A percentile compares a stretch with the other conserved stretches of the same genome.
Evolutionary conservation across 2,329 filamentous ascomycete species (phyloP).

Genomic region (Hypoxylon sp.): DNA sequence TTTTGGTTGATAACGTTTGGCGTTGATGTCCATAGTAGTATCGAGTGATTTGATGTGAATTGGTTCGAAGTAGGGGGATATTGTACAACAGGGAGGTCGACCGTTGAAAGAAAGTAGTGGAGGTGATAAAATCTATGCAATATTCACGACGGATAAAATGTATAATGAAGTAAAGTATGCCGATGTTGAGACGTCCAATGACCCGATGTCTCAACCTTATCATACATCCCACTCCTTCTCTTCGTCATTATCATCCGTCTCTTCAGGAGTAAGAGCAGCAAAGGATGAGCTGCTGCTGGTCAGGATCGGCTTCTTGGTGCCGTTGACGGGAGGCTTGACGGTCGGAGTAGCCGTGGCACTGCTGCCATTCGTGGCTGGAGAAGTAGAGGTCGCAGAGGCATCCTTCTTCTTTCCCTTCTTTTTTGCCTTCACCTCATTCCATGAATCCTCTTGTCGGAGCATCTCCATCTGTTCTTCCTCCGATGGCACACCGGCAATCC

Average conservation of each 20-base stretch:
- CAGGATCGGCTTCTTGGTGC: slow-evolving; percentile 52
- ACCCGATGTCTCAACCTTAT: slow-evolving; percentile 28
- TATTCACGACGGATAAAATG: slow-evolving; percentile 44
- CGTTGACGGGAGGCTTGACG: slow-evolving; percentile 48
- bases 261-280: slow-evolving; percentile 55
- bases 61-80: slow-evolving; percentile 36
- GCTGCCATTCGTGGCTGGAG: slow-evolving; percentile 43
- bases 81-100: slow-evolving; percentile 49
- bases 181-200: slow-evolving; percentile 14
- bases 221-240: slow-evolving; percentile 57
- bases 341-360: slow-evolving; percentile 39
- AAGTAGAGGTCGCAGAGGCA: slow-evolving; percentile 55
- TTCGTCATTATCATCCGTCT: slow-evolving; percentile 53
- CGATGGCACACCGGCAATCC: slow-evolving; percentile 68
- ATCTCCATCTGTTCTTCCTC: slow-evolving; percentile 75
- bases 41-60: slow-evolving; percentile 19
- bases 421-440: slow-evolving; percentile 71
- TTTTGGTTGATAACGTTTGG: slow-evolving; percentile 36
- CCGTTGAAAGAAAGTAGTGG: slow-evolving; percentile 32
- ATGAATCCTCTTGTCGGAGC: slow-evolving; percentile 66
- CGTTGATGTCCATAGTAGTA: slow-evolving; percentile 38
- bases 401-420: slow-evolving; percentile 61
- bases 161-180: slow-evolving; percentile 36
- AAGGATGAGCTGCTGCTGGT: slow-evolving; percentile 55
- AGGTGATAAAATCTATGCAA: slow-evolving; percentile 39